Evolutionary conservation across 345 rosid species (phyloP), one percentile per base, ranked within the genome.

Genomic region (Eucalyptus erythrocorys): DNA sequence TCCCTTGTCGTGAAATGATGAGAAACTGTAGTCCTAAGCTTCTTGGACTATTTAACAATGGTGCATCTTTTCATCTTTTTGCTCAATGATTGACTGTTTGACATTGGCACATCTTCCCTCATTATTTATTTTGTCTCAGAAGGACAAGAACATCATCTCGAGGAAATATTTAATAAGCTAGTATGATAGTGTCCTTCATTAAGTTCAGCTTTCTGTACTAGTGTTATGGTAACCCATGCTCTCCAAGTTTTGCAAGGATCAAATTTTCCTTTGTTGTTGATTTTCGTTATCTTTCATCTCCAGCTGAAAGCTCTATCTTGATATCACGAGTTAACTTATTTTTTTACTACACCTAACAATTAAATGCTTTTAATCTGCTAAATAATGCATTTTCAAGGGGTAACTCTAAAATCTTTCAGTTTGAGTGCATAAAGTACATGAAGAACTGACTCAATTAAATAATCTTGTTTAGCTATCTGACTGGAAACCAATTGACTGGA

Each of bases 401-500:
- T 57, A 2, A 3, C 1, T 24, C 1, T 57, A 57, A 24, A 24
- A 24, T 0, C 13, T 24, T 57, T 57, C 61, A 24, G 6, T 57
- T 57, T 57, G 61, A 22, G 6, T 22, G 30, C 1, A 4, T 57
- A 2, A 57, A 24, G 11, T 57, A 24, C 13, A 24, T 5, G 64
- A 57, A n/a, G 27, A 57, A 57, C 64, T 57, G 64, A 43, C 50
- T 81, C 49, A 27, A 5, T 19, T 13, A 32, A 32, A 19, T 51
- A 13, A 6, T 87, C 37, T 9, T 76, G 34, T 80, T 40, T 17
- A 85, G 94, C 80, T 92, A 90, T 87, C 86, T 92, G 3, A 93
- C 94, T 43, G 88, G 91, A 86, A 93, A 93, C 82, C 79, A 86
- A 87, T 90, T 93, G 21, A 91, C 37, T 22, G 94, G 92, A 87